Evolutionary conservation across 169 alveolate species (phyloP), one percentile per base, ranked within the genome.

Genomic region (Babesia caballi): DNA sequence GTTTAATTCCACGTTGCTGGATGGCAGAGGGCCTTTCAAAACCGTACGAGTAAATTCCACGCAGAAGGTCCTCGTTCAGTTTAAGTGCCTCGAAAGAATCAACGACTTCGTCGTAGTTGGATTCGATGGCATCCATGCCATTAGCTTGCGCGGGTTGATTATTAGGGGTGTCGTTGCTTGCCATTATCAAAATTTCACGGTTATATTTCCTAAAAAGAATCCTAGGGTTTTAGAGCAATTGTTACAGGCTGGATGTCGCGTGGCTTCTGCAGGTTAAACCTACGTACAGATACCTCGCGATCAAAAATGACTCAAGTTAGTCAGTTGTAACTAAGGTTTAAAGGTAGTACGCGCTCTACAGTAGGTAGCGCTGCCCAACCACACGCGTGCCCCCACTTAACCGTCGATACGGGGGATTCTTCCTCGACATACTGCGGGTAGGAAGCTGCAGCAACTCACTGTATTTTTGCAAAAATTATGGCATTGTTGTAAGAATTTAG

Each of bases 1-100:
- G 99, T 49, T 95, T 97, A 81, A 97, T 97, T 57, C 98, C 99
- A 40, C 98, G 96, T 84, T 96, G 97, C 72, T 98, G 99, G 61
- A 98, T 97, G 35, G 99, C 99, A 30, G 99, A 96, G 19, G 99
- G 99, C 75, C 94, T 95, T 85, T 97, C 99, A 84, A 98, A 97
- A 75, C 99, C 99, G 78, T 96, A 96, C 8, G 99, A 96, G 84
- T 95, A 97, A 63, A 97, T 95, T 17, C 99, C 99, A 77, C 98
- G 85, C 61, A 97, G 88, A 23, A 97, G 87, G 56, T 93, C 95
- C 80, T 96, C 98, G 82, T 96, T 94, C 47, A 97, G 85, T 50
- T 92, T 91, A 66, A 98, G 89, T 51, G 95, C 97, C 63, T 98
- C 99, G 89, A 98, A 98, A 58, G 97, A 90, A 77, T 96, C 98